Percentiles rank a stretch among this genome's conserved stretches.
Conservation (phyloP, 1,139 yeast species). For the Lodderomyces oxycetoniae region DNA sequence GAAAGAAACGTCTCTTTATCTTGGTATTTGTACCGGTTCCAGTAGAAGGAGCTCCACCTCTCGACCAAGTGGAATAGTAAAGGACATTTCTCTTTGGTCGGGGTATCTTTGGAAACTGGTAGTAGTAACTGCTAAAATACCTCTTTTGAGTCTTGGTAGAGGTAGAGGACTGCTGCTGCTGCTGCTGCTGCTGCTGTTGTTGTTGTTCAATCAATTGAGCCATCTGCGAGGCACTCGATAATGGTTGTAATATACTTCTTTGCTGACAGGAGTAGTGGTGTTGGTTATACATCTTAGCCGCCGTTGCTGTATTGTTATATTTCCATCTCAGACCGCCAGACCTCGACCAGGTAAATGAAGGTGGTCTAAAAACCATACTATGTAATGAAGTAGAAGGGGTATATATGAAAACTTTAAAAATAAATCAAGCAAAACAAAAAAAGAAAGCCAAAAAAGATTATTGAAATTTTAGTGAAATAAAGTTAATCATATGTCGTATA, state of each 20-base stretch:
- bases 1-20: constrained; percentile 1
- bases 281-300: constrained; percentile 9
- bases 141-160: constrained; percentile 17
- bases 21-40: constrained; percentile 6
- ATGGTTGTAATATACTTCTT: constrained; percentile 38
- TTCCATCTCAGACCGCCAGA: constrained; percentile 11
- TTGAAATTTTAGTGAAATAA: too few species aligned
- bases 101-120: constrained; percentile 57
- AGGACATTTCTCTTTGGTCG: constrained; percentile 58
- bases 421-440: not conserved
- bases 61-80: constrained; percentile 47
- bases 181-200: constrained; percentile 9
- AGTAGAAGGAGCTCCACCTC: constrained; percentile 2
- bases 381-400: not conserved
- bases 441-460: constrained; percentile 1
- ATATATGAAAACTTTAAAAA: not conserved
- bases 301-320: constrained; percentile 4
- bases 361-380: constrained; percentile 12
- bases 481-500: too few species aligned
- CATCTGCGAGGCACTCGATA: constrained; percentile 38
- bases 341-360: constrained; percentile 16
- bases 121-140: constrained; percentile 27
- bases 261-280: constrained; percentile 19
- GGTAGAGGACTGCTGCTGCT: constrained; percentile 7
- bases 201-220: constrained; percentile 20